Evolutionary conservation across 1,284 basidiomycete species (phyloP).

Genomic region (Pseudozyma sp.): DNA sequence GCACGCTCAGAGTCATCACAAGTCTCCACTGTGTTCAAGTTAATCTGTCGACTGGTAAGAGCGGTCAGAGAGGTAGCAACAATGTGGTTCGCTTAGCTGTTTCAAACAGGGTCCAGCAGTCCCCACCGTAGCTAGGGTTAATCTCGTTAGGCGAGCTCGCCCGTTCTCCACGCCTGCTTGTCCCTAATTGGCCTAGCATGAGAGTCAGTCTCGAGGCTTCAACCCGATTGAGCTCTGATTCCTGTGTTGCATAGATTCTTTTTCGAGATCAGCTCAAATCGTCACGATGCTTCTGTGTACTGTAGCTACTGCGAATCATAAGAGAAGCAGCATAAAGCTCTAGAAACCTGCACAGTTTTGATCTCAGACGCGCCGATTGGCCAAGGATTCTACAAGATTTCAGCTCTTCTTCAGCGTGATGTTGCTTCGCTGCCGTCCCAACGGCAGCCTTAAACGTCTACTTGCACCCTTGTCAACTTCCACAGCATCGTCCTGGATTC

Average conservation of each 20-base stretch:
- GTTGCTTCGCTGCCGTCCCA: background rate
- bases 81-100: conserved; percentile 11
- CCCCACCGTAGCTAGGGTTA: background rate
- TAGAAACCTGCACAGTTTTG: conserved; percentile 4
- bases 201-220: no score
- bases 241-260: no score
- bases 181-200: no score
- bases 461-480: conserved; percentile 4
- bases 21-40: no score
- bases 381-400: conserved; percentile 16
- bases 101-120: conserved; percentile 3
- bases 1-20: no score
- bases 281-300: background rate
- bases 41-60: no score
- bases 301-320: no score
- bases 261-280: background rate
- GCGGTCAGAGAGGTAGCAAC: no score
- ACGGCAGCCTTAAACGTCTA: background rate
- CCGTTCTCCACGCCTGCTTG: background rate
- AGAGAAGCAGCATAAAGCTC: background rate
- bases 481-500: conserved; percentile 1
- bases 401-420: background rate
- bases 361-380: conserved; percentile 17
- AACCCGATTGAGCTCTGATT: no score
- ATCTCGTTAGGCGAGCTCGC: conserved; percentile 1